These are phyloP conservation scores for Ormosia semicastrata DNA, from an alignment of 306 rosid species.

Conservation along the genomic window DNA sequence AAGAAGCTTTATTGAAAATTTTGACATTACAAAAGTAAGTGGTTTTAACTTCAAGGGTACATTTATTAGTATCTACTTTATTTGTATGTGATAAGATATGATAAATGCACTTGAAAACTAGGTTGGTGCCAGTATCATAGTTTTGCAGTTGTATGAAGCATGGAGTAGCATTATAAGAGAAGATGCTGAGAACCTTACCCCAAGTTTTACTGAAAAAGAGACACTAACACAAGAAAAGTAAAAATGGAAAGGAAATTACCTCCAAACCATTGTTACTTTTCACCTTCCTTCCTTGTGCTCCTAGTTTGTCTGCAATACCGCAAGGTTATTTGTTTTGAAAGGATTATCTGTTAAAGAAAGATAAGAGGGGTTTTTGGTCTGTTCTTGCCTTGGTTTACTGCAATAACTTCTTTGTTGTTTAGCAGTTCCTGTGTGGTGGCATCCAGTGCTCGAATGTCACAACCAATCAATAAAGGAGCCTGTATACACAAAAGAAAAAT, in stretches of 20 bases:
- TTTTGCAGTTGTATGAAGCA: neutral
- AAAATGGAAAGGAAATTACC: constrained; percentile 38
- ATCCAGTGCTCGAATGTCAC: constrained; percentile 66
- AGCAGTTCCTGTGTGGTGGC: constrained; percentile 43
- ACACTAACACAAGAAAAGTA: neutral
- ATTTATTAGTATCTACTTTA: neutral
- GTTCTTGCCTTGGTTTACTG: constrained; percentile 70
- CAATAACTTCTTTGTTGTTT: constrained; percentile 66
- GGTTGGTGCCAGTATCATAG: neutral
- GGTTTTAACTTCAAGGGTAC: neutral
- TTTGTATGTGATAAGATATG: neutral
- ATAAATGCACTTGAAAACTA: neutral
- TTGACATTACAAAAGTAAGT: neutral
- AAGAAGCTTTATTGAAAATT: neutral
- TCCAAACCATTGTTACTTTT: constrained; percentile 49
- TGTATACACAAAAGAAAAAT: neutral
- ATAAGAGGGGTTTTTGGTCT: neutral
- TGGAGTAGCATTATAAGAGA: neutral
- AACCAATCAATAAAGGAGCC: constrained; percentile 75
- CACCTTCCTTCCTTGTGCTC: constrained; percentile 73
- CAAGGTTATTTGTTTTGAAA: neutral
- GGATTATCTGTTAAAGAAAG: neutral
- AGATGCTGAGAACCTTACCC: neutral
- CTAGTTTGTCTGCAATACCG: constrained; percentile 51
- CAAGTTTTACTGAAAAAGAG: neutral